A percentile compares a stretch with the other conserved stretches of the same genome.
These are phyloP conservation scores for Trypanosoma brucei DNA, from an alignment of 208 protist genomes.

Conservation along the genomic window DNA sequence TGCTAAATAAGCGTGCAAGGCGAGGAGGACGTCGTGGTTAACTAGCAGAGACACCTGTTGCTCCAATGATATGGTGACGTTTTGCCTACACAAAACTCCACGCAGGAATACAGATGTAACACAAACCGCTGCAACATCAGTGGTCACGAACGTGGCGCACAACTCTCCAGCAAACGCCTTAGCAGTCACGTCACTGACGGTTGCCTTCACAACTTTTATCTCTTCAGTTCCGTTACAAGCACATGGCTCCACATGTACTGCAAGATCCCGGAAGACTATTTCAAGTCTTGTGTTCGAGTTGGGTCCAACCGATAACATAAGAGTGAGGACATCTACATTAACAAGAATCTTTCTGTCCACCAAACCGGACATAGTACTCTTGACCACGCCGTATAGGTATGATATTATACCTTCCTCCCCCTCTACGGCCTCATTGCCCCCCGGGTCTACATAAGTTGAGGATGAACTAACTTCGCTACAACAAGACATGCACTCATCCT, in stretches of 20 bases:
- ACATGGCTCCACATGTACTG: slow-evolving; percentile 41
- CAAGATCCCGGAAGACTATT: slow-evolving; percentile 31
- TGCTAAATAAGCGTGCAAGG: slow-evolving; percentile 43
- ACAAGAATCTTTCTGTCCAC: slow-evolving; percentile 60
- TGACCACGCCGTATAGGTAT: slow-evolving; percentile 35
- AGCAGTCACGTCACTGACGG: slow-evolving; percentile 22
- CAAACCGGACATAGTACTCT: slow-evolving; percentile 57
- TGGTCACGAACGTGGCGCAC: slow-evolving; percentile 17
- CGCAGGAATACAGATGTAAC: slow-evolving; percentile 44
- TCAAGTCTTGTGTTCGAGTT: slow-evolving; percentile 34
- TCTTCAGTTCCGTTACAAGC: slow-evolving; percentile 28
- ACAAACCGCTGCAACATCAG: slow-evolving; percentile 33
- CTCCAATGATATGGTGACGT: slow-evolving; percentile 37
- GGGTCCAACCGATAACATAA: slow-evolving; percentile 42
- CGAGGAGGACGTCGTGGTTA: slow-evolving; percentile 41
- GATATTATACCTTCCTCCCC: slow-evolving; percentile 32
- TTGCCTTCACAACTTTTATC: slow-evolving; percentile 38
- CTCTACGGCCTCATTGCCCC: slow-evolving; percentile 5
- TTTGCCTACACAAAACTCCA: slow-evolving; percentile 45
- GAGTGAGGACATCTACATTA: slow-evolving; percentile 29
- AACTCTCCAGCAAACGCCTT: slow-evolving; percentile 15
- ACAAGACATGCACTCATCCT: slow-evolving; percentile 71
- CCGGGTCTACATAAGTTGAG: slow-evolving; percentile 11
- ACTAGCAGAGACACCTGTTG: slow-evolving; percentile 28
- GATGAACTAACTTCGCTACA: slow-evolving; percentile 44